Percentiles rank a stretch among this genome's conserved stretches.
Conservation (phyloP, 306 rosid species). For the Ormosia semicastrata region DNA sequence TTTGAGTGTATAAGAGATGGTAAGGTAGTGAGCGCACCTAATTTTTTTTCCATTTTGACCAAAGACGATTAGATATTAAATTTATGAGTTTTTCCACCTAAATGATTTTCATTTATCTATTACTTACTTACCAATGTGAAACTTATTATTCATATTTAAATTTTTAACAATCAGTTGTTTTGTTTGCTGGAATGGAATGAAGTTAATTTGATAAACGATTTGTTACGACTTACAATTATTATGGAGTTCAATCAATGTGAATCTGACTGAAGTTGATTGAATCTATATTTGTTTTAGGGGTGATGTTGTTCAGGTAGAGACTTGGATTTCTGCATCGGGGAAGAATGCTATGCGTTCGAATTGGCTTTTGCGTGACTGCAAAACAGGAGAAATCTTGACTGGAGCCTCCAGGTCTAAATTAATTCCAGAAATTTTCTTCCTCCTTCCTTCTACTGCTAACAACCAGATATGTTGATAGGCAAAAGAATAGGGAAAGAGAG, state of each 20-base stretch:
- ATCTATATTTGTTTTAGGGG: conserved; percentile 61
- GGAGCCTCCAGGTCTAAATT: conserved; percentile 82
- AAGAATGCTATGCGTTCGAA: conserved; percentile 97
- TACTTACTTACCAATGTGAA: too few species aligned
- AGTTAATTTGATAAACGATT: conserved; percentile 3
- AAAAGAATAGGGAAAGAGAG: too few species aligned
- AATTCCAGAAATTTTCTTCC: conserved; percentile 2
- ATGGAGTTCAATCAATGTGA: not conserved
- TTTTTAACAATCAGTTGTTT: not conserved
- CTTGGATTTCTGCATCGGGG: conserved; percentile 90
- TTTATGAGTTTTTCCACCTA: too few species aligned
- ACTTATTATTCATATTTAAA: too few species aligned
- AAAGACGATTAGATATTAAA: too few species aligned
- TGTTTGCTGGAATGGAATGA: not conserved
- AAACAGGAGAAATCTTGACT: conserved; percentile 73
- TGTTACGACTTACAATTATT: not conserved
- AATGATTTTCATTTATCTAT: not conserved
- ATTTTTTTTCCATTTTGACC: too few species aligned
- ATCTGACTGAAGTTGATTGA: conserved; percentile 21
- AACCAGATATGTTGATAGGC: not conserved
- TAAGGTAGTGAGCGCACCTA: too few species aligned
- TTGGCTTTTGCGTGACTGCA: conserved; percentile 80
- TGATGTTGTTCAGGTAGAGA: conserved; percentile 90
- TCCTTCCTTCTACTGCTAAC: not conserved
- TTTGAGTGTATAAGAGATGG: not conserved